Conservation (phyloP, 495 filamentous ascomycete species). For the Aspergillus ellipticus region DNA sequence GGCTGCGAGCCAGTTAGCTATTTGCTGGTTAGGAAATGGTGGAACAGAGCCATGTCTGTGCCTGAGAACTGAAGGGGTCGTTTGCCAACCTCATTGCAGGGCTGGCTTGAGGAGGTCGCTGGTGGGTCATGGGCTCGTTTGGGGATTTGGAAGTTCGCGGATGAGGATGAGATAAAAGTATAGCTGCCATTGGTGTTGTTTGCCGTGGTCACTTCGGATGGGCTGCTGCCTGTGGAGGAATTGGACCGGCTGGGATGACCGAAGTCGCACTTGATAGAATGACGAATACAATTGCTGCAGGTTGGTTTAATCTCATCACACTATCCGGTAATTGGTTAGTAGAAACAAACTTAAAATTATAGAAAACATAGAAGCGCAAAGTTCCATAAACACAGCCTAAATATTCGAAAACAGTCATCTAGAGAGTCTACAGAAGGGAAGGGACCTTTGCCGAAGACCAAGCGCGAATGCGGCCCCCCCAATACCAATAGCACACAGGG, state of each 20-base stretch:
- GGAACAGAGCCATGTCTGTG: constrained; percentile 15
- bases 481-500: not conserved
- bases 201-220: not conserved
- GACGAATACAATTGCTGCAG: constrained; percentile 12
- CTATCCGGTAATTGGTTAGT: no score
- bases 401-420: no score
- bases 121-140: not conserved
- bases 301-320: constrained; percentile 13
- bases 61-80: constrained; percentile 12
- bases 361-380: no score
- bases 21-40: constrained; percentile 8
- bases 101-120: not conserved
- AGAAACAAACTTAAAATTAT: no score
- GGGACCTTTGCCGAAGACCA: no score
- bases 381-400: no score
- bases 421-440: no score
- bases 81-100: not conserved
- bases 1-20: not conserved
- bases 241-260: not conserved
- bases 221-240: not conserved
- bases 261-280: constrained; percentile 14
- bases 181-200: not conserved
- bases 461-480: not conserved
- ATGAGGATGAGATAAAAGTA: constrained; percentile 3
- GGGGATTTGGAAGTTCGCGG: constrained; percentile 6